Conservation (phyloP, 2,329 filamentous ascomycete genomes). For the Dactylellina leptospora region DNA sequence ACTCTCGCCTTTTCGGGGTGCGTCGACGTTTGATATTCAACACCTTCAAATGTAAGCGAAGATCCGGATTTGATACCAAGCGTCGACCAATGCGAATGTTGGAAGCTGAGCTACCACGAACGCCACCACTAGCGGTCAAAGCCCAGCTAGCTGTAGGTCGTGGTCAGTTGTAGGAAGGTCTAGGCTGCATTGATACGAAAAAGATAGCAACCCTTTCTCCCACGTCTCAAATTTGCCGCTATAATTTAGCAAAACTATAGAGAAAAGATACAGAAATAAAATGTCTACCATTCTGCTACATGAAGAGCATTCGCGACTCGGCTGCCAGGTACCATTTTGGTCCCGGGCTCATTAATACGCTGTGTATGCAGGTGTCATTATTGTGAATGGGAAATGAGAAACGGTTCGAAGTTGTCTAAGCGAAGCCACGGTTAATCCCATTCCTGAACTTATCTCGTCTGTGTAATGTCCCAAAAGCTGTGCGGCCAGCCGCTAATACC, state of each 20-base stretch:
- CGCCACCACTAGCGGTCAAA: background rate
- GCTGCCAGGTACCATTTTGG: conserved; percentile 6
- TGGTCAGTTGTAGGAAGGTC: conserved; percentile 31
- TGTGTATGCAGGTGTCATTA: conserved; percentile 9
- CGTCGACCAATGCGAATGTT: conserved; percentile 12
- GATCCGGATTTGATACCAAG: conserved; percentile 28
- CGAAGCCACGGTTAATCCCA: conserved; percentile 22
- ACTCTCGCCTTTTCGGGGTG: conserved; percentile 31
- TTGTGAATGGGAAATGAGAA: conserved; percentile 22
- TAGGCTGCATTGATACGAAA: conserved; percentile 3
- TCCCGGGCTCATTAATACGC: too few relatives aligned
- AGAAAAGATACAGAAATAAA: background rate
- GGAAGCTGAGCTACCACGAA: conserved; percentile 1
- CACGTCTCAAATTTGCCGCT: conserved; percentile 15
- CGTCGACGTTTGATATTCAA: conserved; percentile 34
- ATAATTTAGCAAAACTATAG: conserved; percentile 9
- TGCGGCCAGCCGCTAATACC: conserved; percentile 16
- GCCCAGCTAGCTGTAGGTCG: conserved; percentile 2
- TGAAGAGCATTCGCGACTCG: background rate
- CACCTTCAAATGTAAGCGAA: conserved; percentile 9
- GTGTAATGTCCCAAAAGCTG: conserved; percentile 20
- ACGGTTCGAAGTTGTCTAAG: conserved; percentile 24
- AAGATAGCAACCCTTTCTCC: background rate
- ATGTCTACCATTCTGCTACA: background rate
- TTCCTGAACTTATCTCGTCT: background rate